Conservation (phyloP, 257 asterid species). For the Vinca minor region DNA sequence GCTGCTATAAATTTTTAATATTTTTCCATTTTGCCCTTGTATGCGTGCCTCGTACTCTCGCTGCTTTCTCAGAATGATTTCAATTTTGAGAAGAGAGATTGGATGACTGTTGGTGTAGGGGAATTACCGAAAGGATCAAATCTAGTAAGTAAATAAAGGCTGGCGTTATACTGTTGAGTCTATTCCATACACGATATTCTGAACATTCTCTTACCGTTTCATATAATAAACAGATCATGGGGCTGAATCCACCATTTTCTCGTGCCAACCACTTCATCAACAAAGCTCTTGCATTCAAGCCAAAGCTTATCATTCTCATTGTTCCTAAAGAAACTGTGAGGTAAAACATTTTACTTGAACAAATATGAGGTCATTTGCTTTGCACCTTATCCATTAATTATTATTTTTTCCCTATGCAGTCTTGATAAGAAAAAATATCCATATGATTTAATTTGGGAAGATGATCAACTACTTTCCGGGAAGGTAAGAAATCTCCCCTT, state of each 20-base stretch:
- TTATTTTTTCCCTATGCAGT: constrained; percentile 28
- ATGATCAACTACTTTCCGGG: constrained; percentile 42
- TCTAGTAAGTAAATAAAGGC: constrained; percentile 32
- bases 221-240: constrained; percentile 46
- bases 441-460: constrained; percentile 59
- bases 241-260: constrained; percentile 70
- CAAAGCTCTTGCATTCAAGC: constrained; percentile 58
- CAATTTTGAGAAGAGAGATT: constrained; percentile 57
- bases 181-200: constrained; percentile 7
- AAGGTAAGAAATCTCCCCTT: constrained; percentile 30
- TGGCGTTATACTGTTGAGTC: not conserved
- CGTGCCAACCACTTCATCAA: constrained; percentile 50
- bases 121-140: constrained; percentile 61
- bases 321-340: constrained; percentile 61
- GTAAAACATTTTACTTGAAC: constrained; percentile 21
- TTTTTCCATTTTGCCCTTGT: not conserved
- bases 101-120: constrained; percentile 49
- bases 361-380: constrained; percentile 5
- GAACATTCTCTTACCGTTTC: constrained; percentile 1
- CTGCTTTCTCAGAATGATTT: constrained; percentile 46
- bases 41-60: constrained; percentile 1
- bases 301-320: constrained; percentile 65
- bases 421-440: constrained; percentile 42
- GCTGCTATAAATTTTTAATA: no score
- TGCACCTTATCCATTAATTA: not conserved